Conservation (phyloP, 257 asterid species). For the Petrea volubilis region DNA sequence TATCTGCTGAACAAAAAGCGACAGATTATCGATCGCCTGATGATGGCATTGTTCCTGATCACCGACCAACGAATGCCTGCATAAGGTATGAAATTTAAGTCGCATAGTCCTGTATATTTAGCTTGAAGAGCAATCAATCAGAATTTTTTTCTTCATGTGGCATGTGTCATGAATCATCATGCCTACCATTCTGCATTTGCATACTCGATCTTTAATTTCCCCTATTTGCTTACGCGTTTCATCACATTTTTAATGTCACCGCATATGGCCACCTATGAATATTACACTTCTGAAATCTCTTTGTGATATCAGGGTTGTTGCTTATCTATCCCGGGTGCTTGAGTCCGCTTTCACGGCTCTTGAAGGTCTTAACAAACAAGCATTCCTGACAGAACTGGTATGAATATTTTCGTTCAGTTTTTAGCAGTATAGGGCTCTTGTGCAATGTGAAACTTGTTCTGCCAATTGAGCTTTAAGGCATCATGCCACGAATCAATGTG, state of each 20-base stretch:
- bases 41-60: slow-evolving; percentile 93
- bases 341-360: slow-evolving; percentile 97
- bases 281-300: slow-evolving; percentile 19
- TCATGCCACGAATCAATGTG: not conserved
- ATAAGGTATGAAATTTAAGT: slow-evolving; percentile 53
- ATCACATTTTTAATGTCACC: not conserved
- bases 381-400: slow-evolving; percentile 95
- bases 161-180: slow-evolving; percentile 16
- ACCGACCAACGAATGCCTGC: slow-evolving; percentile 95
- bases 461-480: slow-evolving; percentile 8
- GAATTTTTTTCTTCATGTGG: not conserved
- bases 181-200: slow-evolving; percentile 21
- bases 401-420: slow-evolving; percentile 14
- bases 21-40: slow-evolving; percentile 92
- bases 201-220: not conserved
- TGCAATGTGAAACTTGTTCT: not conserved
- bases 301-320: slow-evolving; percentile 72
- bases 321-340: slow-evolving; percentile 93
- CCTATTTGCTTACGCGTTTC: not conserved
- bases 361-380: slow-evolving; percentile 97
- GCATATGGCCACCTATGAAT: not conserved
- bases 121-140: slow-evolving; percentile 12
- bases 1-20: slow-evolving; percentile 92
- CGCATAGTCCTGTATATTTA: slow-evolving; percentile 15
- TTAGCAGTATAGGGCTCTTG: slow-evolving; percentile 14